Percentiles rank a stretch among this genome's conserved stretches.
These are phyloP conservation scores for Tolypocladium guangdongense DNA, from an alignment of 2,329 filamentous ascomycete genomes.

Conservation along the genomic window DNA sequence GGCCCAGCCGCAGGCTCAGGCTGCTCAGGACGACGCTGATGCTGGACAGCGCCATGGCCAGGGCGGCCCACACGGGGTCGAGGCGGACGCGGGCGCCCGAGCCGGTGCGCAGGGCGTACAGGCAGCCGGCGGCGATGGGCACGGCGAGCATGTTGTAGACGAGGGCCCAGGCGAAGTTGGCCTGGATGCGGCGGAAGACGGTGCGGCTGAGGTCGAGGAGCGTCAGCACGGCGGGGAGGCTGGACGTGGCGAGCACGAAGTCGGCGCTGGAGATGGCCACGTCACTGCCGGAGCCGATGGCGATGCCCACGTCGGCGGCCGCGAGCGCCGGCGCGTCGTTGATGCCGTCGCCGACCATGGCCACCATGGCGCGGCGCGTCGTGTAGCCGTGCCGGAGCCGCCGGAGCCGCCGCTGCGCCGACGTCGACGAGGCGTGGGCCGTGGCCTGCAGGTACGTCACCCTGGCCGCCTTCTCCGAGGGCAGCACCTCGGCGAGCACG, in stretches of 20 bases:
- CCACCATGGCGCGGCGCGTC: conserved; percentile 43
- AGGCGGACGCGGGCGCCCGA: conserved; percentile 47
- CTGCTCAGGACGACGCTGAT: conserved; percentile 82
- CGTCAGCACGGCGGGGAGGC: conserved; percentile 59
- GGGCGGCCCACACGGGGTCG: conserved; percentile 74
- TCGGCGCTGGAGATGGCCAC: conserved; percentile 72
- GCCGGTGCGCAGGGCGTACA: conserved; percentile 47
- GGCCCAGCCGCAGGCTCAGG: conserved; percentile 50
- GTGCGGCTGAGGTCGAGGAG: conserved; percentile 59
- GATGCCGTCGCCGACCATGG: conserved; percentile 83
- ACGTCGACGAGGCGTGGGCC: conserved; percentile 22
- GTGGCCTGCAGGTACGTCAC: conserved; percentile 52
- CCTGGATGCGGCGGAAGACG: conserved; percentile 67
- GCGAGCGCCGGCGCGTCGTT: conserved; percentile 79
- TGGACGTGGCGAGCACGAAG: conserved; percentile 69
- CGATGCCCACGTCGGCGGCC: conserved; percentile 72
- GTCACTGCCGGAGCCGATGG: conserved; percentile 74
- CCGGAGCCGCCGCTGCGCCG: neutral
- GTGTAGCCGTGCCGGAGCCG: conserved; percentile 11
- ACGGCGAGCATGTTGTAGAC: conserved; percentile 72
- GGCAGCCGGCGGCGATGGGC: conserved; percentile 68
- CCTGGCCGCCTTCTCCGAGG: conserved; percentile 68
- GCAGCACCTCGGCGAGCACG: conserved; percentile 79
- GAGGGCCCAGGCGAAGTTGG: conserved; percentile 80
- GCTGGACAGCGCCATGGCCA: conserved; percentile 89